Base-by-base conservation (phyloP, 2,329 filamentous ascomycete species). In the Talaromyces pinophilus region DNA sequence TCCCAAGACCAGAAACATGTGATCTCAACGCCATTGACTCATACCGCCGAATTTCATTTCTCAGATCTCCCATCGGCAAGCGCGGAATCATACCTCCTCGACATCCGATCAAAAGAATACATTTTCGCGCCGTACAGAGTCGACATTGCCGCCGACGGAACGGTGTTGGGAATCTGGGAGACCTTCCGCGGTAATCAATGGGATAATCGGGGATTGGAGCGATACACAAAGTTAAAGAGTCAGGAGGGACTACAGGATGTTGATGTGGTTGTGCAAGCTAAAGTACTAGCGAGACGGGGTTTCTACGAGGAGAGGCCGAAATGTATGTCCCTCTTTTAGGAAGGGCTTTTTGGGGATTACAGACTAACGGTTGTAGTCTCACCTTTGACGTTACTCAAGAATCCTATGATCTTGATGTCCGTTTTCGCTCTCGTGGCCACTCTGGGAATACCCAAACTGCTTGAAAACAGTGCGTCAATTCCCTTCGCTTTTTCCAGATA, bases 381-480 rank as follows among this genome's bases (percentile, higher is more conserved):
- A 19, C 84, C 93, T n/a, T 75, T 97, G 66, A 87, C 86, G 67
- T 88, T 97, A 65, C 83, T 97, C 73, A 95, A 95, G 83, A 97
- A 92, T 76, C 95, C 95, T 3, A 98, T 98, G 93, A 97, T 98
- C 70, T 85, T 99, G 68, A 90, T 99, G 83, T 93, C 90, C 4
- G 80, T 96, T 40, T 88, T 95, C 46, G 92, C 90, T 68, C 87
- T 97, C 82, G 89, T 82, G 5, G 83, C 97, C 70, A 93, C 97
- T 69, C 85, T 98, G 73, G 93, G 93, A 71, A 92, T 98, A 91
- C 95, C 95, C 15, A 95, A 97, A 79, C 79, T 99, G 65, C 88
- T 98, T 82, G 93, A 98, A 62, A 97, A 95, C 77, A 97, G 93
- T 97, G 87, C 69, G 92, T 86, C 44, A 33, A 28, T 17, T 10